Base-by-base conservation (phyloP, 371 early-diverging fungal species). In the Mortierella sp. region DNA sequence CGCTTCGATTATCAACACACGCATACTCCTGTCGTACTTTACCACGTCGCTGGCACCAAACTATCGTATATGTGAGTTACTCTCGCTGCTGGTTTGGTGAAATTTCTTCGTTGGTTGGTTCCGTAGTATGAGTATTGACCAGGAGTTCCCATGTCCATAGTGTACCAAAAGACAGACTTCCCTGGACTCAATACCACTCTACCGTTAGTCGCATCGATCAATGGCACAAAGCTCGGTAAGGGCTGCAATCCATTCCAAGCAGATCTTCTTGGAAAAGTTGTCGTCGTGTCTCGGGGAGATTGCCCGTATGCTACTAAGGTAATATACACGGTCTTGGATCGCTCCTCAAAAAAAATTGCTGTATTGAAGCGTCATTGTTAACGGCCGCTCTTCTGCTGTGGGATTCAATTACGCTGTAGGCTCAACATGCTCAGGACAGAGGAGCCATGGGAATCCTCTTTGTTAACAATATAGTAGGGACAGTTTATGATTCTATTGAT, bases 381-480 rank as follows among this genome's bases (percentile, higher is more conserved):
- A n/a, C n/a, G n/a, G n/a, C n/a, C n/a, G n/a, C n/a, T n/a, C n/a
- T n/a, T n/a, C 41, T 60, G 4, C 15, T 12, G 6, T n/a, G 6
- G 6, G 8, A 39, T 4, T 9, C 21, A 4, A 0, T 11, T 21
- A n/a, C n/a, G n/a, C n/a, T n/a, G n/a, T 12, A 70, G 64, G 73
- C 63, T 34, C n/a, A 46, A 27, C 32, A 72, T 34, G 73, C 67
- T 2, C 3, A 66, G 6, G 62, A 57, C 15, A 48, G 47, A 3
- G 67, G 67, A 9, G 73, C 73, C 4, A 59, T 19, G 6, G 73
- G 67, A 3, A 56, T 72, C 23, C 5, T 72, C 24, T 72, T 72
- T 46, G 67, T 46, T 31, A 66, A 72, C 59, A 72, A 72, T 57
- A 43, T 46, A 7, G 8, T 15, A 6, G 72, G 49, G 3, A 6